Base-by-base conservation (phyloP, 1,284 basidiomycete genomes). In the Ceratobasidium papillatum region DNA sequence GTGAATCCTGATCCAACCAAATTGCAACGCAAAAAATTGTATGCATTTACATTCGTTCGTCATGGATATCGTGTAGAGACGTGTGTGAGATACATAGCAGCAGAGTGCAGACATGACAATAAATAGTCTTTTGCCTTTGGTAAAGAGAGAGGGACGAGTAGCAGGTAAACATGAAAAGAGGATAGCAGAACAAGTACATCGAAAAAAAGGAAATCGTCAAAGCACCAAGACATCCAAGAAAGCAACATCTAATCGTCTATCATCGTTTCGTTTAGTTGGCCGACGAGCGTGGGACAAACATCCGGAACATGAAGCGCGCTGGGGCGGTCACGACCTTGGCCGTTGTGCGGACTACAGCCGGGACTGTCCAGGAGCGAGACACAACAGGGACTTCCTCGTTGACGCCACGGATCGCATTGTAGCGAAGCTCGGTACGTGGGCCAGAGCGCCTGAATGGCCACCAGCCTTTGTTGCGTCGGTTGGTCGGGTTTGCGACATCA, bases 271-370 rank as follows among this genome's bases (percentile, higher is more conserved):
- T 41, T 43, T 49, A 64, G 41, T 45, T 47, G 30, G 62, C 14
- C 68, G 68, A 59, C 43, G 68, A 72, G 17, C 68, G 68, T 19
- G 68, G 68, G 12, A 72, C 68, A 32, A 72, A 72, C 30, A 72
- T 32, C 27, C 45, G 68, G 41, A 61, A 72, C 68, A 72, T 72
- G 56, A 56, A 72, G 43, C 68, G 54, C 8, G 68, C 68, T 1
- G 68, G 68, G 11, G 68, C 68, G n/a, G 68, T 72, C 43, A 72
- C 56, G 25, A 72, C 68, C 68, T 72, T 72, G 68, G 68, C 56
- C 17, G 68, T 72, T 7, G 68, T 72, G 56, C 68, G 68, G 1
- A 61, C 56, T 1, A 30, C 68, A 38, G 68, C 68, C 14, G 68
- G 68, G n/a, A 72, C 56, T 3, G 68, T 45, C 68, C 68, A 72